Evolutionary conservation across 2,329 filamentous ascomycete species (phyloP), one percentile per base, ranked within the genome.

Genomic region (Ilyonectria robusta): DNA sequence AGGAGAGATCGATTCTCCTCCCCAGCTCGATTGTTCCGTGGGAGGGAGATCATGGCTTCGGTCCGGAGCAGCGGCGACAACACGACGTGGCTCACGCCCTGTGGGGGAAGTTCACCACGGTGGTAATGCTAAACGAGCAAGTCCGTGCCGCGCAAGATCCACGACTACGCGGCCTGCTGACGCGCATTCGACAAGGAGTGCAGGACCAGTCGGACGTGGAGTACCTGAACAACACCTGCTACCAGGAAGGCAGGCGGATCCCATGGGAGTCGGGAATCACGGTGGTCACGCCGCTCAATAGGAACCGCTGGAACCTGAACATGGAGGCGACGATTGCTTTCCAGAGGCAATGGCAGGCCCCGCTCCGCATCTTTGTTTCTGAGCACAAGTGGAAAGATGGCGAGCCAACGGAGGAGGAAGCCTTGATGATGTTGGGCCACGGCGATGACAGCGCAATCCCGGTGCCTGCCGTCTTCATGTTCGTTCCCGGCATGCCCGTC

Each of bases 11-110:
- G 19, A 58, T 63, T 17, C n/a, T 63, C 10, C 7, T 63, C 4
- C 60, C 23, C 4, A 62, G 60, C 59, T 11, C 10, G 7, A 15
- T 23, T 23, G 21, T 23, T 23, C 6, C 46, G 15, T 57, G 35
- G 56, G 33, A 57, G 50, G 7, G 40, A 29, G 1, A 61, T 66
- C 57, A 50, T 7, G 33, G 44, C 23, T 7, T 23, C 21, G 21
- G 21, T 23, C 21, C 21, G 21, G 50, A 66, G 42, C 51, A 66
- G 40, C 33, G 63, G 47, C 46, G 50, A 23, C 51, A 66, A 40
- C 63, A 66, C 40, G 63, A 66, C 33, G 51, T 37, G 17, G 63
- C 63, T n/a, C 57, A 66, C 42, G 56, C 40, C 10, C 46, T 66
- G 31, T 66, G 63, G 63, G 44, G 37, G 31, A 33, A 37, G n/a